Base-by-base conservation (phyloP, 2,329 filamentous ascomycete genomes). In the Cladosporium sp. region DNA sequence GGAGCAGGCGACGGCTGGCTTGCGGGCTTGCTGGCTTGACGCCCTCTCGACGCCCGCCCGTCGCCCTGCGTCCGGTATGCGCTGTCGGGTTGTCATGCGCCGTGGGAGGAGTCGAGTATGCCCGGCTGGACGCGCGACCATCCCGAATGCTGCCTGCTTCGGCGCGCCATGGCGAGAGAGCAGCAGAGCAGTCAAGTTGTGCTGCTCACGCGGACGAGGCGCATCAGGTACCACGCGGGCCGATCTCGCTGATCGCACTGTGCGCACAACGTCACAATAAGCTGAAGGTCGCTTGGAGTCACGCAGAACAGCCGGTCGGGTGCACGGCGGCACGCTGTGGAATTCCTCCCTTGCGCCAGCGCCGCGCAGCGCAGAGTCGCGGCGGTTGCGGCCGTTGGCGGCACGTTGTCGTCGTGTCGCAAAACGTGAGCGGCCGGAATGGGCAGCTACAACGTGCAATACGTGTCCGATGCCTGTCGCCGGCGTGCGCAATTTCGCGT, bases 21-120 rank as follows among this genome's bases (percentile, higher is more conserved):
- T 52, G 49, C n/a, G 9, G 35, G n/a, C 35, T 38, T 22, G 22
- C 6, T 9, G 6, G 31, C 48, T 50, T 7, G 22, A 40, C 48
- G 32, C 37, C 48, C 22, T 28, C 41, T 13, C 10, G 19, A 46
- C 35, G 42, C 34, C 22, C 22, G 22, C 22, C 22, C 3, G 22
- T 28, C 22, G 22, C 22, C 22, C 22, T 28, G 22, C 22, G 22
- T 28, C 22, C 22, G 22, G 22, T 28, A 52, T 52, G 49, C 37
- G 42, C 49, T 52, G 49, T 34, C 42, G 34, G 49, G 42, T 44
- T 45, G 34, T 52, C 49, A 45, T 45, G 49, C 42, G 49, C 43
- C 22, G 19, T n/a, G 11, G 8, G 14, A 43, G 19, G 33, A 14
- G 35, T 14, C 35, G 35, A 38, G 35, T 14, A 2, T 46, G 42